Conservation (phyloP, 2,329 filamentous ascomycete species). For the Penicillium sp. region DNA sequence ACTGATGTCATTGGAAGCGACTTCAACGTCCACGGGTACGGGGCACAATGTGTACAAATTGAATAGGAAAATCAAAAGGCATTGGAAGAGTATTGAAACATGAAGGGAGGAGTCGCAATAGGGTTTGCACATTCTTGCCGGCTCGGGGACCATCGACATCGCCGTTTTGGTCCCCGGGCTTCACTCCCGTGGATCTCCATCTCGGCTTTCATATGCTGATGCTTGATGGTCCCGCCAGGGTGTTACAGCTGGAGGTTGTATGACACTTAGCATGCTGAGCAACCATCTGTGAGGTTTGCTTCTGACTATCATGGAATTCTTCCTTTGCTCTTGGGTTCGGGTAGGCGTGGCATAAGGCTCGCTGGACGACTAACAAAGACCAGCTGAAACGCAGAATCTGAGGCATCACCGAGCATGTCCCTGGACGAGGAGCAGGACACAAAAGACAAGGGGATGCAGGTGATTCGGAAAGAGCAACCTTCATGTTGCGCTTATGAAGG, state of each 20-base stretch:
- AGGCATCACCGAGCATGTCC: no score
- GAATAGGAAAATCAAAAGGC: not conserved
- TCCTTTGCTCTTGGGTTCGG: not conserved
- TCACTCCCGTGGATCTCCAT: not conserved
- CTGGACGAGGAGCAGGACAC: no score
- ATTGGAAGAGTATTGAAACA: no score
- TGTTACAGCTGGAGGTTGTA: not conserved
- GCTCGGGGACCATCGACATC: slow-evolving; percentile 21
- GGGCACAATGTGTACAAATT: not conserved
- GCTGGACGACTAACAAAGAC: no score
- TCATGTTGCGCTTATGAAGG: not conserved
- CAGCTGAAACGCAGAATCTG: no score
- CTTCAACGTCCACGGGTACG: no score
- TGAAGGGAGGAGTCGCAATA: not conserved
- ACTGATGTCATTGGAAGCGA: slow-evolving; percentile 12
- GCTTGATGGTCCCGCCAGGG: not conserved
- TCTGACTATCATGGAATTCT: not conserved
- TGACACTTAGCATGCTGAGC: not conserved
- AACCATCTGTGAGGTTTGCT: not conserved
- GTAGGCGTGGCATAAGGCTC: no score
- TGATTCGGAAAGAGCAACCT: not conserved
- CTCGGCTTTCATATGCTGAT: not conserved
- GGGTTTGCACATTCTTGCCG: slow-evolving; percentile 13
- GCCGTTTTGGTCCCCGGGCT: slow-evolving; percentile 20
- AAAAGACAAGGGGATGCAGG: not conserved